Percentiles rank a stretch among this genome's conserved stretches.
Evolutionary conservation across 441 rosid species (phyloP).

Genomic region (Isatis lusitanica): DNA sequence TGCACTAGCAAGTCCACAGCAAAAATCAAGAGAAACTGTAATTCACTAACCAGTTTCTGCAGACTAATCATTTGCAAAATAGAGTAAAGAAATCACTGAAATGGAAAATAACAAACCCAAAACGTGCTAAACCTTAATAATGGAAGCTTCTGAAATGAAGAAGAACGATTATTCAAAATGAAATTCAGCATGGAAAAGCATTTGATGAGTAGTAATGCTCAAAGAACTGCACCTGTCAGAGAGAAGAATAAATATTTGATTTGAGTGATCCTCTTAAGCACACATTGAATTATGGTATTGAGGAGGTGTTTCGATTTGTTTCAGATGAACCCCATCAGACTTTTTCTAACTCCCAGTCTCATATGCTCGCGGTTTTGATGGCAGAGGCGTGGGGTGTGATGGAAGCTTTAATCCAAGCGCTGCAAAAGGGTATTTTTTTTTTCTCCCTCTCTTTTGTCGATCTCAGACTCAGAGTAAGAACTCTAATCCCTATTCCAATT

Average conservation of each 20-base stretch:
- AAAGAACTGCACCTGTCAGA: constrained; percentile 69
- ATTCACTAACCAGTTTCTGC: neutral
- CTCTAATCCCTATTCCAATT: no score
- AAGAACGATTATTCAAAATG: neutral
- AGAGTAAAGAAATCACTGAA: neutral
- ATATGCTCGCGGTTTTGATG: no score
- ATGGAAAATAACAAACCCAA: neutral
- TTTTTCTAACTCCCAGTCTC: no score
- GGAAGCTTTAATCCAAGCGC: no score
- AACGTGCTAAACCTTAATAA: neutral
- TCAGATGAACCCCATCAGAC: no score
- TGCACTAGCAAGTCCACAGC: constrained; percentile 2
- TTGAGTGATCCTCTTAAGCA: constrained; percentile 71
- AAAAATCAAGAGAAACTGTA: neutral
- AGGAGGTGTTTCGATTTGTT: no score
- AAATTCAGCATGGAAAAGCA: neutral
- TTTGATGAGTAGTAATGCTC: neutral
- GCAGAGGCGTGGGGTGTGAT: no score
- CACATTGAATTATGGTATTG: no score
- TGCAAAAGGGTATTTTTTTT: no score
- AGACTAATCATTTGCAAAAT: neutral
- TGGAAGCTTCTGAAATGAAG: neutral
- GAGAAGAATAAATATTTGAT: constrained; percentile 79
- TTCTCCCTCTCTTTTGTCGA: no score
- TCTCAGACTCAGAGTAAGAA: no score